These are phyloP conservation scores for Secale cereale DNA, from an alignment of 176 grass and related monocot species.

Conservation along the genomic window DNA sequence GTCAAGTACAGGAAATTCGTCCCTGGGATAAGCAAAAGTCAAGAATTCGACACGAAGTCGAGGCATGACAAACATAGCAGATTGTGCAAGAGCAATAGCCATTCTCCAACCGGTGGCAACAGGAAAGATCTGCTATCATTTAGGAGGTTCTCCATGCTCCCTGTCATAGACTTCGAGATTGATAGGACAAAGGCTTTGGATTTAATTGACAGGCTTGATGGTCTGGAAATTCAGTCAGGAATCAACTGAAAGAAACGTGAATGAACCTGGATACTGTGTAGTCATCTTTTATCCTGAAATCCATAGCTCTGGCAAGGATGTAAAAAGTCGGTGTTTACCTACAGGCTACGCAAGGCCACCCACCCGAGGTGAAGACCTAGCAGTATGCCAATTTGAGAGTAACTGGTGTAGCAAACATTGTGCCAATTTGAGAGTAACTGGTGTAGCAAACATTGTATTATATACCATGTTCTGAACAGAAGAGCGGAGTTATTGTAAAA, in stretches of 20 bases:
- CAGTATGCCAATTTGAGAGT: constrained; percentile 1
- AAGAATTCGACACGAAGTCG: constrained; percentile 73
- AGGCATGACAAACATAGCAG: constrained; percentile 54
- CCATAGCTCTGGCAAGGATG: not conserved
- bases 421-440: not conserved
- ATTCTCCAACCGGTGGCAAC: constrained; percentile 56
- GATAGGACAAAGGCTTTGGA: constrained; percentile 85
- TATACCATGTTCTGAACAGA: constrained; percentile 22
- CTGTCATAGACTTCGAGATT: constrained; percentile 76
- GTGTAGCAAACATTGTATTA: constrained; percentile 32
- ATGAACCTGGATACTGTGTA: constrained; percentile 21
- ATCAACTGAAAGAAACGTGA: constrained; percentile 16
- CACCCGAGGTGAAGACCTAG: constrained; percentile 22
- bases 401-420: constrained; percentile 27
- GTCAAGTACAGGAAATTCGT: constrained; percentile 75
- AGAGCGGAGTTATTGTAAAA: constrained; percentile 16
- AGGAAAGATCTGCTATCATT: constrained; percentile 44
- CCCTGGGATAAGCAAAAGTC: constrained; percentile 95
- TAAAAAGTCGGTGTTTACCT: not conserved
- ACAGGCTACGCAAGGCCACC: constrained; percentile 17
- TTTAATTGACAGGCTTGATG: constrained; percentile 85
- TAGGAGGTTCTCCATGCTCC: constrained; percentile 62
- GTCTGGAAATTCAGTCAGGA: constrained; percentile 48
- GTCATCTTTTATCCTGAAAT: constrained; percentile 19
- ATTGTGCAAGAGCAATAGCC: constrained; percentile 93